Base-by-base conservation (phyloP, 2,329 filamentous ascomycete species). In the Lachnellula suecica region DNA sequence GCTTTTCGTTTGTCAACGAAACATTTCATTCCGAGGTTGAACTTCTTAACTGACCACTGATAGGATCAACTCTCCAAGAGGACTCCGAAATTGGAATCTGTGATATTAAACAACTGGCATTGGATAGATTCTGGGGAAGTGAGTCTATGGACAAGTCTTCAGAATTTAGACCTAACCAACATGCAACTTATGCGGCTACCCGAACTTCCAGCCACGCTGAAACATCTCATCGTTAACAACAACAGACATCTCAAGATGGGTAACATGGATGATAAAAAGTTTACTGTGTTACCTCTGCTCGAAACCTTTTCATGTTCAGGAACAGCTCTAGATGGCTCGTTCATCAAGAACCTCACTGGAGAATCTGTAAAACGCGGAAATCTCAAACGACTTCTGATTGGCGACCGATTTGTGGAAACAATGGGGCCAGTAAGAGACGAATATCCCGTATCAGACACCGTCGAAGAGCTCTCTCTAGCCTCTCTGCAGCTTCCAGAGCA, bases 131-230 rank as follows among this genome's bases (percentile, higher is more conserved):
- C 53, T 3, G n/a, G n/a, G n/a, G 58, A 60, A 17, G 47, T 60
- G 8, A 56, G 31, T 4, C 8, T 22, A 2, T 64, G 62, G 59
- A 44, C 49, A 15, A 13, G 47, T 1, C 51, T 67, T 15, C 46
- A 62, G 44, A 41, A 53, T n/a, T 55, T 68, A 10, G 55, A 65
- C 40, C 51, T 68, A 4, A 57, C 19, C 22, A 48, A 62, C 34
- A 56, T 52, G 3, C 8, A 44, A 20, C 27, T 65, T 20, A 24
- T 2, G 10, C 13, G 15, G 4, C 24, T 64, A 8, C 66, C 65
- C 11, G 45, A 45, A 23, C 49, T 67, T 20, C 65, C 66, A n/a
- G 20, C 47, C 7, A 63, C 58, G 9, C 40, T 68, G 13, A 62
- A 55, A 45, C 53, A 61, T 11, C 60, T 68, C n/a, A 49, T 49